phyloP scores from a whole-genome alignment of 2,329 filamentous ascomycete genomes.

The Pseudogymnoascus sp. region DNA sequence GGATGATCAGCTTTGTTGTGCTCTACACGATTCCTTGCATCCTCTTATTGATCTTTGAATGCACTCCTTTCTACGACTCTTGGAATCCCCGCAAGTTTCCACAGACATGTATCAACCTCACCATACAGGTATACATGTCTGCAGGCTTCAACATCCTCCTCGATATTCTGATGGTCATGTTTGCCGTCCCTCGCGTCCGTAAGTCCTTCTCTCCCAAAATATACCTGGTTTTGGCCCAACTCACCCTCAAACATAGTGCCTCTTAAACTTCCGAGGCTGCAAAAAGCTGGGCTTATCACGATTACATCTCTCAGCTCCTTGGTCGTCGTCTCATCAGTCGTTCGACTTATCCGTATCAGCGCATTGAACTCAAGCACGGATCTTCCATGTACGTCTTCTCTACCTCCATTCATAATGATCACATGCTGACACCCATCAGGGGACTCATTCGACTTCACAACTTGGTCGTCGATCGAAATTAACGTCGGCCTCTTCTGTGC shows the following conservation, averaged over 20 bases:
- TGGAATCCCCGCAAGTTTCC: constrained; percentile 13
- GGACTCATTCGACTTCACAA: constrained; percentile 15
- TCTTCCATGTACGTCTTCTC: constrained; percentile 14
- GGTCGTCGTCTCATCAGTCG: constrained; percentile 15
- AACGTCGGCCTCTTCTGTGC: constrained; percentile 17
- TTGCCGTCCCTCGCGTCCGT: constrained; percentile 19
- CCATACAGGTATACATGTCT: constrained; percentile 11
- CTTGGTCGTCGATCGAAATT: constrained; percentile 19
- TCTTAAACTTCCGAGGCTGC: constrained; percentile 15
- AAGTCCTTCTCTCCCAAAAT: not conserved
- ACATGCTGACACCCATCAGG: constrained; percentile 2
- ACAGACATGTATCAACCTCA: constrained; percentile 11
- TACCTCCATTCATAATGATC: not conserved
- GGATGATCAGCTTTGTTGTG: constrained; percentile 12
- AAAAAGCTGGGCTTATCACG: constrained; percentile 16
- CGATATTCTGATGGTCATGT: constrained; percentile 18
- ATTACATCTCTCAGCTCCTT: constrained; percentile 18
- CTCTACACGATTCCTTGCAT: constrained; percentile 13
- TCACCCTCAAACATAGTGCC: constrained; percentile 12
- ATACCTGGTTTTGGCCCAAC: not conserved
- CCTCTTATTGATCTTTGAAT: constrained; percentile 16
- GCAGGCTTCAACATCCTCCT: constrained; percentile 15
- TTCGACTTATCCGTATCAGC: constrained; percentile 11
- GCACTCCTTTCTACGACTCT: constrained; percentile 14
- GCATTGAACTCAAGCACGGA: constrained; percentile 10